Conservation (phyloP, 495 filamentous ascomycete genomes). For the Penicillium egyptiacum region DNA sequence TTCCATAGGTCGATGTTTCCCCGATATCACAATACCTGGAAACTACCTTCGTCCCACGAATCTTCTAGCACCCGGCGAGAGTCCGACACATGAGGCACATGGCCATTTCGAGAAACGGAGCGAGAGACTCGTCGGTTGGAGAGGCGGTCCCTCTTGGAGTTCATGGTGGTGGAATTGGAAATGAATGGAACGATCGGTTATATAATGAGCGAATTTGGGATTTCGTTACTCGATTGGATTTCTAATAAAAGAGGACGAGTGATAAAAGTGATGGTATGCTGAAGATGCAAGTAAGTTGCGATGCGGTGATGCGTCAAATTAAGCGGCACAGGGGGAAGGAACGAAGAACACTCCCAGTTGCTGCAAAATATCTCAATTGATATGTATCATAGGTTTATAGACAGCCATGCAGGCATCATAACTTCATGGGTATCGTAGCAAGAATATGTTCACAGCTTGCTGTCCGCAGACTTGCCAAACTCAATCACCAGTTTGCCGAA, state of each 20-base stretch:
- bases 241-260: background rate
- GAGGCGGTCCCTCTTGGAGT: background rate
- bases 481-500: constrained; percentile 75
- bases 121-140: background rate
- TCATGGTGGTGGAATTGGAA: constrained; percentile 1
- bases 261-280: background rate
- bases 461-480: constrained; percentile 42
- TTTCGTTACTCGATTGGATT: background rate
- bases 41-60: constrained; percentile 1
- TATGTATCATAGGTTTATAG: constrained; percentile 1
- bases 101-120: background rate
- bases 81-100: background rate
- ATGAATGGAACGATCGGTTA: constrained; percentile 4
- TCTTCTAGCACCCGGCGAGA: background rate
- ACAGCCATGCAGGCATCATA: constrained; percentile 1
- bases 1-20: background rate
- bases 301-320: background rate
- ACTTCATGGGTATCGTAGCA: constrained; percentile 1
- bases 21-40: background rate
- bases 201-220: constrained; percentile 9
- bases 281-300: background rate
- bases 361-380: constrained; percentile 4
- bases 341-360: background rate
- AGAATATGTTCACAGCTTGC: constrained; percentile 42
- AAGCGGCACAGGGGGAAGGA: constrained; percentile 1